Conservation (phyloP, 768 basidiomycete genomes). For the Neoboletus magnificus region DNA sequence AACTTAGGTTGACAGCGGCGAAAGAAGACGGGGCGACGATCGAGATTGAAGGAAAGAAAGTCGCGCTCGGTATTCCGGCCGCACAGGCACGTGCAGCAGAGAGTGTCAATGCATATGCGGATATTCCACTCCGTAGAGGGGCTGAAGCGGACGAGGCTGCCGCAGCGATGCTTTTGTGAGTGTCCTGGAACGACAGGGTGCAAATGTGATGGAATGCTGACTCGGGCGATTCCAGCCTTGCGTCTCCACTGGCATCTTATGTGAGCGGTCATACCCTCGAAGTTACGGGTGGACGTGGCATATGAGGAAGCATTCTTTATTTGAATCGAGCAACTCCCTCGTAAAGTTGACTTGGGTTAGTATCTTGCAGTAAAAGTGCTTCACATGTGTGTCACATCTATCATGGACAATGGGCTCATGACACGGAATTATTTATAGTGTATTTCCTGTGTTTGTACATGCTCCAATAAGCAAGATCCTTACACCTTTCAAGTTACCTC, state of each 20-base stretch:
- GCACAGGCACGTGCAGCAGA: constrained; percentile 40
- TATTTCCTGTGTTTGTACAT: not conserved
- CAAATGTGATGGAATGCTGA: constrained; percentile 3
- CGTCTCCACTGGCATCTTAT: constrained; percentile 75
- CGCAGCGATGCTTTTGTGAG: constrained; percentile 71
- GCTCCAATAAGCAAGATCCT: not conserved
- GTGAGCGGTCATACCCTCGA: constrained; percentile 82
- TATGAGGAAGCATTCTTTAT: constrained; percentile 36
- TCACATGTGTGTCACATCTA: not conserved
- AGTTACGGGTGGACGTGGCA: constrained; percentile 78
- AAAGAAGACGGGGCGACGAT: constrained; percentile 77
- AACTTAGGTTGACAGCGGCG: constrained; percentile 62
- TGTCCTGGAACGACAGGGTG: constrained; percentile 10
- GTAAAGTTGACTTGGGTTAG: not conserved
- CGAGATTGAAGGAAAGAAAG: constrained; percentile 79
- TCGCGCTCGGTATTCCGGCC: constrained; percentile 75
- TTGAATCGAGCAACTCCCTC: not conserved
- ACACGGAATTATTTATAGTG: not conserved
- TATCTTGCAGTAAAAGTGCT: not conserved
- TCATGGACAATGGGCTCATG: not conserved
- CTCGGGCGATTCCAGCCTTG: constrained; percentile 46
- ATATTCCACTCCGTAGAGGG: constrained; percentile 66
- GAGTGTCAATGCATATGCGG: constrained; percentile 40
- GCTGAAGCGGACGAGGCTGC: constrained; percentile 77
- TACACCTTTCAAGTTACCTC: not conserved